Percentiles rank a stretch among this genome's conserved stretches.
These are phyloP conservation scores for Chaetothyriales sp. DNA, from an alignment of 2,329 filamentous ascomycete genomes.

Conservation along the genomic window DNA sequence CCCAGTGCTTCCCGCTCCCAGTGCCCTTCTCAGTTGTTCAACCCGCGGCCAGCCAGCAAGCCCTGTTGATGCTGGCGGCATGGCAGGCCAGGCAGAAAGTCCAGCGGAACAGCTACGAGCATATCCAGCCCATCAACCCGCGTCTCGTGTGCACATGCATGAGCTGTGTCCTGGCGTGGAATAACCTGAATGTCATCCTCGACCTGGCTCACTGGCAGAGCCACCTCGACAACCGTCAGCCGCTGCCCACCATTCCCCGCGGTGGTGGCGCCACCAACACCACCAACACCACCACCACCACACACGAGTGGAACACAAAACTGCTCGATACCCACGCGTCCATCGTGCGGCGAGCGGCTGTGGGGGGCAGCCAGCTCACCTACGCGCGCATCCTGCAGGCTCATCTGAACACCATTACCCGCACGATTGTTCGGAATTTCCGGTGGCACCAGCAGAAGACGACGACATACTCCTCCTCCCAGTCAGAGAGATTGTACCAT, in stretches of 20 bases:
- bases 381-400: constrained; percentile 14
- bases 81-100: constrained; percentile 5
- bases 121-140: constrained; percentile 13
- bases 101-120: constrained; percentile 15
- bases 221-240: constrained; percentile 14
- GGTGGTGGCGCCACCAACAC: constrained; percentile 8
- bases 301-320: constrained; percentile 14
- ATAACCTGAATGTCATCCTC: constrained; percentile 15
- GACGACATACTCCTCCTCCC: neutral
- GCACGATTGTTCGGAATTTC: constrained; percentile 12
- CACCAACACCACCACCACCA: neutral
- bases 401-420: constrained; percentile 12
- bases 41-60: constrained; percentile 5
- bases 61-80: neutral
- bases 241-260: constrained; percentile 14
- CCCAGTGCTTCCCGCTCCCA: constrained; percentile 14
- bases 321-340: constrained; percentile 10
- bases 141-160: constrained; percentile 13
- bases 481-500: constrained; percentile 10
- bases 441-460: constrained; percentile 7
- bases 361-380: constrained; percentile 4
- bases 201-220: constrained; percentile 16
- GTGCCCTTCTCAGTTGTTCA: constrained; percentile 9
- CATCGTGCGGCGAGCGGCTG: constrained; percentile 12
- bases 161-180: constrained; percentile 17